Base-by-base conservation (phyloP, 2,329 filamentous ascomycete genomes). In the Pseudogymnoascus sp. region DNA sequence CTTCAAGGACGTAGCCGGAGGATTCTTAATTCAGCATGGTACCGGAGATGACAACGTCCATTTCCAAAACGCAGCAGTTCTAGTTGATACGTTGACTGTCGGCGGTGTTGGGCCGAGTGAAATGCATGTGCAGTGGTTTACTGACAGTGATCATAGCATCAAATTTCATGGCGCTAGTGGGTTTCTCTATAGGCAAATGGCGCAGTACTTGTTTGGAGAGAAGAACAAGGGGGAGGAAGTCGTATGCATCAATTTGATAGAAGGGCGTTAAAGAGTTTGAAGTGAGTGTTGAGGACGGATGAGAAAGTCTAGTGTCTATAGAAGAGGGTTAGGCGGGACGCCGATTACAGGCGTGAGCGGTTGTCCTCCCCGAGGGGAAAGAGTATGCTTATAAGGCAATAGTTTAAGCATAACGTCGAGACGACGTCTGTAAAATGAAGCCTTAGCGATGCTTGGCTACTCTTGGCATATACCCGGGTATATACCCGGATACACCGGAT, bases 41-140 rank as follows among this genome's bases (percentile, higher is more conserved):
- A 82, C 82, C 0, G 84, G 83, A 0, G 85, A 89, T 63, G 85
- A 88, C 65, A 89, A 89, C 58, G 85, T 88, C 12, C 85, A 89
- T 67, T 88, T 85, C 68, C 84, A 88, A 71, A 82, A 89, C 63
- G 67, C 79, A 0, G 84, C 84, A 0, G 82, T 79, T 0, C 70
- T 89, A 33, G 72, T 83, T 0, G 84, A 89, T 65, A 69, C 84
- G 19, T 71, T 89, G 0, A 81, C 88, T 30, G 77, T 79, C 0
- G 78, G 72, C 0, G 80, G 79, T 0, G 82, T 88, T 0, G 77
- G 78, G 0, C 82, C 84, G 0, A 74, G 79, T 61, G 83, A 85
- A 74, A 76, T 88, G 75, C 76, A 82, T 67, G 80, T 82, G 72
- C 79, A 83, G 61, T 81, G 79, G 18, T 88, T 86, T 62, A 86